Percentiles rank a stretch among this genome's conserved stretches.
Conservation (phyloP, 2,329 filamentous ascomycete genomes). For the Aspergillus arachidicola region DNA sequence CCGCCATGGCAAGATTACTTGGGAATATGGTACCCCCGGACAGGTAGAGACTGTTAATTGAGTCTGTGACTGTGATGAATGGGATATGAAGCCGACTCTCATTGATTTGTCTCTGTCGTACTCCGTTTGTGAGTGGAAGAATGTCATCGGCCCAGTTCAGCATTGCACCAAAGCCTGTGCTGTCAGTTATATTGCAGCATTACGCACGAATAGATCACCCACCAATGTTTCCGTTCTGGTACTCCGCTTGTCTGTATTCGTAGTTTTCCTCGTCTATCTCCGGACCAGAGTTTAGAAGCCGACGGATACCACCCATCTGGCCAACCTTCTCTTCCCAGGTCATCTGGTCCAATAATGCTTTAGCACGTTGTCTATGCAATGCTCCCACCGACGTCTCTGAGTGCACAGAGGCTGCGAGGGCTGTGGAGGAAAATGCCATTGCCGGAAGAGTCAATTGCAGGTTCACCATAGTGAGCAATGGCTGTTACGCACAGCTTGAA, state of each 20-base stretch:
- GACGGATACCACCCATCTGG: background rate
- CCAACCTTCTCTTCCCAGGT: background rate
- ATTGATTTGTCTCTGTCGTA: background rate
- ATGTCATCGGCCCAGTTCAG: background rate
- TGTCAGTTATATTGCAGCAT: background rate
- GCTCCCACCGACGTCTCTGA: accelerated
- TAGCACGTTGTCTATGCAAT: background rate
- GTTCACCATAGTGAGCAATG: background rate
- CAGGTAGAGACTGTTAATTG: background rate
- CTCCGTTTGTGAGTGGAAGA: background rate
- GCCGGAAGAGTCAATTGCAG: background rate
- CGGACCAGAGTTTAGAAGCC: background rate
- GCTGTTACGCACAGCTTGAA: background rate
- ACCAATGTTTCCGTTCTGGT: background rate
- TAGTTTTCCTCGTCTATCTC: background rate
- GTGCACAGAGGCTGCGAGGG: background rate
- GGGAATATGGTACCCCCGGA: background rate
- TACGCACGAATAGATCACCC: background rate
- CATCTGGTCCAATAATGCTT: too few relatives aligned
- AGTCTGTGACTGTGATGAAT: background rate
- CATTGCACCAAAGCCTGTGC: background rate
- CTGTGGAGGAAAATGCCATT: background rate
- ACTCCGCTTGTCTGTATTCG: background rate
- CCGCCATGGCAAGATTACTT: background rate
- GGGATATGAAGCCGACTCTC: background rate